phyloP scores from a whole-genome alignment of 108 stramenopile genomes.

The Asterionellopsis glacialis region DNA sequence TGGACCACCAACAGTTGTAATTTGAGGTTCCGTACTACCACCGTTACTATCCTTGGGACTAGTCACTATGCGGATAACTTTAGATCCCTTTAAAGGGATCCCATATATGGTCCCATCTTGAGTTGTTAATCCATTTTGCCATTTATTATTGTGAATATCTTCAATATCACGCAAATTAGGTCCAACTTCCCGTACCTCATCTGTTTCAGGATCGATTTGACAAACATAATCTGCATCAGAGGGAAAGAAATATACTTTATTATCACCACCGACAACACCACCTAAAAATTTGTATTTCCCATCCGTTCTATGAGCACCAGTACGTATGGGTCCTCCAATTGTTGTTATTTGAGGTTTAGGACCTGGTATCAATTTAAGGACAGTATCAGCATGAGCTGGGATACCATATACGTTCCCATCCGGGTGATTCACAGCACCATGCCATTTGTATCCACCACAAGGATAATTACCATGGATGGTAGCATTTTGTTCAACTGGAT shows the following conservation, averaged over 20 bases:
- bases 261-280: constrained; percentile 64
- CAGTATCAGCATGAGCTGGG: constrained; percentile 75
- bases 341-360: constrained; percentile 7
- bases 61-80: constrained; percentile 39
- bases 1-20: constrained; percentile 40
- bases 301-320: constrained; percentile 78
- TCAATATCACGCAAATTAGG: constrained; percentile 9
- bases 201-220: constrained; percentile 47
- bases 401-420: constrained; percentile 75
- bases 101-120: constrained; percentile 58
- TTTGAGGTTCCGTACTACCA: constrained; percentile 21
- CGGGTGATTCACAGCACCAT: constrained; percentile 56
- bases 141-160: constrained; percentile 10
- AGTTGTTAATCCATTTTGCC: constrained; percentile 20
- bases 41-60: neutral
- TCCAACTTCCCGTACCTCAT: constrained; percentile 7
- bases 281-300: constrained; percentile 89
- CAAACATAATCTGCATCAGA: constrained; percentile 70
- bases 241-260: constrained; percentile 79
- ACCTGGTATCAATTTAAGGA: constrained; percentile 58
- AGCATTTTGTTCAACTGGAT: constrained; percentile 45
- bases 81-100: constrained; percentile 45
- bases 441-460: constrained; percentile 78
- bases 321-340: constrained; percentile 17
- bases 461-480: constrained; percentile 63